Evolutionary conservation across 257 asterid species (phyloP), one percentile per base, ranked within the genome.

Genomic region (Salvia hispanica): DNA sequence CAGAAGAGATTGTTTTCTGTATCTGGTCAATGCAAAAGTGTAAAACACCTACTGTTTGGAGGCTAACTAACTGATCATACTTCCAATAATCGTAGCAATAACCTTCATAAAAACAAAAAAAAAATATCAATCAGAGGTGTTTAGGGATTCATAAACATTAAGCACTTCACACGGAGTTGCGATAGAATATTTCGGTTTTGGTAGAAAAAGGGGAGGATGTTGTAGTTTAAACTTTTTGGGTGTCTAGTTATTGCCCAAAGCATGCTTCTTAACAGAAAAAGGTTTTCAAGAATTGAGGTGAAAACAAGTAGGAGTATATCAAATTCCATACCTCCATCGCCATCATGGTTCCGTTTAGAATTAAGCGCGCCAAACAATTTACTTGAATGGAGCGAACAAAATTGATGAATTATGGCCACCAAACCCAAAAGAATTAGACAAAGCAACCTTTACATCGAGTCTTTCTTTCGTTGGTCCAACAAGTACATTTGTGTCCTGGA

Each of bases 331-430:
- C 88, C 92, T 77, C 31, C 31, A 25, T 2, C 31, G 31, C 70
- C 47, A 40, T 61, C 44, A 59, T 40, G 28, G 69, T 66, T 36
- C 42, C 16, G 57, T 40, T 34, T 48, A 50, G 71, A 65, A 67
- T 25, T 65, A 59, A 63, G 31, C 31, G 73, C 61, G 63, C 60
- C 60, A 5, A 34, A 44, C 62, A 36, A 53, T 81, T 91, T 88
- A 91, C 76, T 83, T 67, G 82, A 71, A 88, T 2, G 98, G 96
- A 69, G 98, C 93, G 58, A 91, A 91, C 69, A 91, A 77, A 57
- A 91, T 89, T 21, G 98, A 91, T n/a, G 98, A 91, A 69, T 91
- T 91, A 73, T 91, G 98, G 64, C 98, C 98, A 54, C 98, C 96
- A 65, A 91, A 91, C 45, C 98, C 98, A 66, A 86, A 91, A 45